These are phyloP conservation scores for Didymella lethalis DNA, from an alignment of 2,329 filamentous ascomycete species.

Conservation along the genomic window DNA sequence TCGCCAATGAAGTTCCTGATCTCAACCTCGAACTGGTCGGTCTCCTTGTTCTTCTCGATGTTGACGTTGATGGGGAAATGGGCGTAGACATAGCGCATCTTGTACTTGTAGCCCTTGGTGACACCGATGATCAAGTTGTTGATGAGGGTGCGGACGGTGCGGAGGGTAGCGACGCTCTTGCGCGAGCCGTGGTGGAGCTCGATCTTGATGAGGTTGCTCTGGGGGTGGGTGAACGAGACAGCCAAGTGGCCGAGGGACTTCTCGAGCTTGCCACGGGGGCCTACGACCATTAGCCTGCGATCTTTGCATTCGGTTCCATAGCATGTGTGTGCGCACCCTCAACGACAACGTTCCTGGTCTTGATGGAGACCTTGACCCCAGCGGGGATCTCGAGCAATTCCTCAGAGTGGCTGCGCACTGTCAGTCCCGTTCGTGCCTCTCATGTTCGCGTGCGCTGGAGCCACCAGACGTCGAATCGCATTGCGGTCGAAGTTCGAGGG, in stretches of 20 bases:
- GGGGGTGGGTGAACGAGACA: constrained; percentile 91
- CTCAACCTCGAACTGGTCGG: constrained; percentile 88
- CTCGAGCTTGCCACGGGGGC: constrained; percentile 76
- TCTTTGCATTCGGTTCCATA: background rate
- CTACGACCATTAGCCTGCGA: constrained; percentile 9
- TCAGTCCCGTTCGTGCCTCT: constrained; percentile 38
- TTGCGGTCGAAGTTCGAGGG: constrained; percentile 23
- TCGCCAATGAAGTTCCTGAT: constrained; percentile 83
- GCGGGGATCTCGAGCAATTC: constrained; percentile 96
- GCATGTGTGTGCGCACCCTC: constrained; percentile 76
- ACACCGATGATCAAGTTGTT: constrained; percentile 99
- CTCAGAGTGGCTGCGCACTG: constrained; percentile 74
- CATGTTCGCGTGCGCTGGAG: constrained; percentile 21
- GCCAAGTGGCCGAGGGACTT: constrained; percentile 98
- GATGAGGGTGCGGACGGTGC: constrained; percentile 97
- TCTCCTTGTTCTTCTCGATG: constrained; percentile 94
- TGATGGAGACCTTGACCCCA: constrained; percentile 97
- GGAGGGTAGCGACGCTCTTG: constrained; percentile 97
- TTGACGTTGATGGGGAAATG: constrained; percentile 99
- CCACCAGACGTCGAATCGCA: constrained; percentile 20
- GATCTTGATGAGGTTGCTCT: constrained; percentile 89
- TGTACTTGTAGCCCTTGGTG: constrained; percentile 99
- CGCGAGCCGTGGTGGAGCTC: constrained; percentile 98
- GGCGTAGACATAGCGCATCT: constrained; percentile 99
- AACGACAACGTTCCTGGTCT: constrained; percentile 94